Conservation (phyloP, 352 stramenopile genomes). For the Blastocystis sp. region DNA sequence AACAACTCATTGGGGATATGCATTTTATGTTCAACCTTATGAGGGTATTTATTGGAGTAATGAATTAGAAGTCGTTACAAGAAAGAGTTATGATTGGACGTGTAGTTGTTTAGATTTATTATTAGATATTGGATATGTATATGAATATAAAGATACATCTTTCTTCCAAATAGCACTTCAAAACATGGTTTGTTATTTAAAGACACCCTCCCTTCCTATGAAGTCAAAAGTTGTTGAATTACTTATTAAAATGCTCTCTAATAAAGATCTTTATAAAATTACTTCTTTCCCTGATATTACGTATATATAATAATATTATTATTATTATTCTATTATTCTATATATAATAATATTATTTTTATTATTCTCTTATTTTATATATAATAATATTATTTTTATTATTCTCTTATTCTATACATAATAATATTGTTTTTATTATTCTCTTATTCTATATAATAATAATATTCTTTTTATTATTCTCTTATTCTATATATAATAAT, state of each 20-base stretch:
- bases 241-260: constrained; percentile 28
- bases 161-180: constrained; percentile 10
- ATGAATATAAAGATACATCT: not conserved
- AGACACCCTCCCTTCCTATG: constrained; percentile 10
- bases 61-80: constrained; percentile 5
- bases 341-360: no score
- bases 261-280: constrained; percentile 11
- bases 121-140: constrained; percentile 6
- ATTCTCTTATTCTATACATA: no score
- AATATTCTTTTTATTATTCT: no score
- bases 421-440: no score
- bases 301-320: no score
- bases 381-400: no score
- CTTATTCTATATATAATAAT: no score
- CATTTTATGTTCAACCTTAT: constrained; percentile 22
- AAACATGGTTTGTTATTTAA: constrained; percentile 24
- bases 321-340: no score
- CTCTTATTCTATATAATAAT: no score
- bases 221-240: constrained; percentile 25
- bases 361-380: no score
- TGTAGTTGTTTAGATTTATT: constrained; percentile 16
- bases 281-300: constrained; percentile 13
- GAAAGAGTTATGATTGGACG: constrained; percentile 33
- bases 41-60: constrained; percentile 22
- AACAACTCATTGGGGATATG: constrained; percentile 11